These are phyloP conservation scores for Taiozyma onychis DNA, from an alignment of 1,139 yeast genomes.

Conservation along the genomic window DNA sequence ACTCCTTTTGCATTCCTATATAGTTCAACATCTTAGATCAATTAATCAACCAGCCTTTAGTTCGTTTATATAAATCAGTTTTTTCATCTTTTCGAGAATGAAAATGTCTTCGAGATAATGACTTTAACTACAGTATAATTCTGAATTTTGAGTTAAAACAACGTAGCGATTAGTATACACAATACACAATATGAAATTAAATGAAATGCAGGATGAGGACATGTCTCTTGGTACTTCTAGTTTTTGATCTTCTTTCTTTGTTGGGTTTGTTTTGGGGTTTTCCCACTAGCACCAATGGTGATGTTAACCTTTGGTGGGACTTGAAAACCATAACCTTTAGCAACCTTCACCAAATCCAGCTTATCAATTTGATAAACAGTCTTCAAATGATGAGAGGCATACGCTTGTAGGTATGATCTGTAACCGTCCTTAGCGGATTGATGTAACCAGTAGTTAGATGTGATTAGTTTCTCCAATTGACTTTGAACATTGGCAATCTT, in stretches of 20 bases:
- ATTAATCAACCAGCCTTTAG: background rate
- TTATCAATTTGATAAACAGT: constrained; percentile 95
- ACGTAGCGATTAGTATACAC: background rate
- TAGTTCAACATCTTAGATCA: background rate
- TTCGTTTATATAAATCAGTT: background rate
- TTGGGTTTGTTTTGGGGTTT: constrained; percentile 33
- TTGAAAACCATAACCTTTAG: constrained; percentile 90
- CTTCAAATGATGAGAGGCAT: constrained; percentile 92
- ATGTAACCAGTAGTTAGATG: constrained; percentile 89
- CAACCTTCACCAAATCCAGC: constrained; percentile 89
- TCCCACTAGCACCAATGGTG: constrained; percentile 89
- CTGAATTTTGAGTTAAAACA: background rate
- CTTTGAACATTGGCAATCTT: constrained; percentile 95
- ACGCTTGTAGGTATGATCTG: constrained; percentile 93
- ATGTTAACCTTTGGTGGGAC: constrained; percentile 97
- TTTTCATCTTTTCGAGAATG: background rate
- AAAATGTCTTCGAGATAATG: background rate
- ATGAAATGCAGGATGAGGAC: background rate
- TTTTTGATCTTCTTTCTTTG: constrained; percentile 21
- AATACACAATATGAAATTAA: background rate
- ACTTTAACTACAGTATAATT: background rate
- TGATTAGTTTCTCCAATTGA: constrained; percentile 85
- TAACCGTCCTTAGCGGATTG: constrained; percentile 97
- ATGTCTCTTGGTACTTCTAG: background rate
- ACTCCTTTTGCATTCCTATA: background rate